These are phyloP conservation scores for Spirogloea muscicola DNA, from an alignment of 139 green algal genomes.

Conservation along the genomic window DNA sequence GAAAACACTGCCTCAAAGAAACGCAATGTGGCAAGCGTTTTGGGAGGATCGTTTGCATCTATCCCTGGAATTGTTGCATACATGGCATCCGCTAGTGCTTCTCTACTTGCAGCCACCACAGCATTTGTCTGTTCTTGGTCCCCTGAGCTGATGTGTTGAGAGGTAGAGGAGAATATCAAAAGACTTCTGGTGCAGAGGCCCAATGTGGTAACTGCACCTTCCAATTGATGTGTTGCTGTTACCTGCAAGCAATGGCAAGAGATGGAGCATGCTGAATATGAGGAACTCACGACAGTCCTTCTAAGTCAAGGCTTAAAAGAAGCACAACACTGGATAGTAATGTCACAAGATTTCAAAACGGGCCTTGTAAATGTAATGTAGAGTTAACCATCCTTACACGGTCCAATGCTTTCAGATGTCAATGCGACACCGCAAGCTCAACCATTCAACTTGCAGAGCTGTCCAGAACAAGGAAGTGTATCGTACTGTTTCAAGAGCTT, in stretches of 20 bases:
- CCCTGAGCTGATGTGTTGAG: not conserved
- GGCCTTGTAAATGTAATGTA: too few relatives aligned
- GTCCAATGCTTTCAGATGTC: too few relatives aligned
- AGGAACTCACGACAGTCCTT: not conserved
- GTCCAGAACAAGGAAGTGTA: too few relatives aligned
- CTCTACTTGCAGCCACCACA: not conserved
- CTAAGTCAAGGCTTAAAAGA: not conserved
- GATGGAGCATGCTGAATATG: too few relatives aligned
- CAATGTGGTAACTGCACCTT: constrained; percentile 57
- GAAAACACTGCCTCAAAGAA: constrained; percentile 68
- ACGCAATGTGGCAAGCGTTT: constrained; percentile 74
- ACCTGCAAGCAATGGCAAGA: constrained; percentile 39
- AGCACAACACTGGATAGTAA: not conserved
- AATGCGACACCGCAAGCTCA: too few relatives aligned
- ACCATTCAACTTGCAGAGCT: too few relatives aligned
- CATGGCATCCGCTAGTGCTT: constrained; percentile 69
- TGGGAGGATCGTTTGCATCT: constrained; percentile 87
- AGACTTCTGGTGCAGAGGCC: constrained; percentile 67
- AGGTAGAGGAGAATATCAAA: too few relatives aligned
- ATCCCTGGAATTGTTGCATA: constrained; percentile 81
- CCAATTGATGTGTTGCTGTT: constrained; percentile 72
- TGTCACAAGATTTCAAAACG: not conserved
- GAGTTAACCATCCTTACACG: too few relatives aligned
- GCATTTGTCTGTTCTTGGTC: constrained; percentile 16
- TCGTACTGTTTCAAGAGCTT: too few relatives aligned